Base-by-base conservation (phyloP, 768 basidiomycete species). In the Tylopilus intermedius region DNA sequence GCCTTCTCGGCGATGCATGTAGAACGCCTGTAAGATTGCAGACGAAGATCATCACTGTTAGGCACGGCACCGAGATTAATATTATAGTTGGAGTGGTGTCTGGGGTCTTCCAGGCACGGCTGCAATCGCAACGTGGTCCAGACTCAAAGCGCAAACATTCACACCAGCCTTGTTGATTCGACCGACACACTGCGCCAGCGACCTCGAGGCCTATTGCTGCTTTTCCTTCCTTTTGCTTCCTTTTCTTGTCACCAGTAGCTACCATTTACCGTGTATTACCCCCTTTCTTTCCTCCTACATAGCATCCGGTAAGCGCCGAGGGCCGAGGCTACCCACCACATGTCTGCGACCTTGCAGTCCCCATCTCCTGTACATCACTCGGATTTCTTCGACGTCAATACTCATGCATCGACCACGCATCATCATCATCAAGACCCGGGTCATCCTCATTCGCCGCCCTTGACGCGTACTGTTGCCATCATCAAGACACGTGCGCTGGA, bases 401-500 rank as follows among this genome's bases (percentile, higher is more conserved):
- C 47, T 18, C 58, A 47, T 10, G 42, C 45, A 27, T 30, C 33
- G 10, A 22, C 27, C 32, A 30, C 41, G 14, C 58, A 46, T 29
- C 37, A 51, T 14, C 55, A 43, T 1, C 45, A 48, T 0, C 55
- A 57, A 4, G 51, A 61, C 18, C 29, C 44, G 32, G 48, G 42
- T 22, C 53, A 49, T 35, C 14, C 44, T 1, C 51, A 45, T 15
- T 8, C 51, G 14, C 54, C 63, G 9, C 49, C 66, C 15, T 29
- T 58, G 45, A 78, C 78, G n/a, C 78, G 89, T 50, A 90, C 89
- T 0, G 82, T 91, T 47, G 89, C 87, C 15, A 88, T 91, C 57
- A 90, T 92, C 77, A 92, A 91, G 72, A 77, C 77, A 27, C 84
- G 89, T 73, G 88, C 89, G 0, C 71, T 91, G 39, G 66, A 74